Evolutionary conservation across 2,329 filamentous ascomycete species (phyloP).

Genomic region (Ascomycota sp.): DNA sequence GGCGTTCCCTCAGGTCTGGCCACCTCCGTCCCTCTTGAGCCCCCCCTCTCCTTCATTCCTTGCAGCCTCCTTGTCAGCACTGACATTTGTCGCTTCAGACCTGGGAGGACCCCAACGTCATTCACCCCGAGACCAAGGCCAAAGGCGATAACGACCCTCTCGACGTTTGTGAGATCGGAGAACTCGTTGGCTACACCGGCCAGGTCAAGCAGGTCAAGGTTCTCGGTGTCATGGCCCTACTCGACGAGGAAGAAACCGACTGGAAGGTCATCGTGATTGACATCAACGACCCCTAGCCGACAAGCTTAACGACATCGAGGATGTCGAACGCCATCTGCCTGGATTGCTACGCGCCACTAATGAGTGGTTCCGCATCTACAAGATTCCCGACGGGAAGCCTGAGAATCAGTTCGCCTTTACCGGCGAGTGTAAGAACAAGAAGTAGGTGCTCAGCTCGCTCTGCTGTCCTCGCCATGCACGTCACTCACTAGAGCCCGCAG

Average conservation of each 20-base stretch:
- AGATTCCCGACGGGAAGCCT: conserved; percentile 99
- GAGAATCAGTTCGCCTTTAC: conserved; percentile 99
- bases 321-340: conserved; percentile 94
- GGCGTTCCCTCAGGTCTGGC: conserved; percentile 92
- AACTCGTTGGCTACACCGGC: conserved; percentile 86
- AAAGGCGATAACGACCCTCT: conserved; percentile 99
- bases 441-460: conserved; percentile 26
- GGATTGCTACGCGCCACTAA: conserved; percentile 94
- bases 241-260: conserved; percentile 99
- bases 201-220: conserved; percentile 99
- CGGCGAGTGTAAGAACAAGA: conserved; percentile 99
- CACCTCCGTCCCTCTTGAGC: conserved; percentile 7
- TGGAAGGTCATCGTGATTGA: conserved; percentile 99
- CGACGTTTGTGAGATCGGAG: conserved; percentile 98
- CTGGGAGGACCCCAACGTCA: conserved; percentile 92
- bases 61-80: not conserved
- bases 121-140: conserved; percentile 98
- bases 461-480: not conserved
- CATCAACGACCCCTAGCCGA: conserved; percentile 89
- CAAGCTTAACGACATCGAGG: conserved; percentile 97
- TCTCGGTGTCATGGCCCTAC: conserved; percentile 94
- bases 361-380: conserved; percentile 99
- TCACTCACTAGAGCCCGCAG: conserved; percentile 17
- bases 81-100: conserved; percentile 41
- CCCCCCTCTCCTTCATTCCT: not conserved